Base-by-base conservation (phyloP, 805 yeast species). In the Kluyveromyces dobzhanskii region DNA sequence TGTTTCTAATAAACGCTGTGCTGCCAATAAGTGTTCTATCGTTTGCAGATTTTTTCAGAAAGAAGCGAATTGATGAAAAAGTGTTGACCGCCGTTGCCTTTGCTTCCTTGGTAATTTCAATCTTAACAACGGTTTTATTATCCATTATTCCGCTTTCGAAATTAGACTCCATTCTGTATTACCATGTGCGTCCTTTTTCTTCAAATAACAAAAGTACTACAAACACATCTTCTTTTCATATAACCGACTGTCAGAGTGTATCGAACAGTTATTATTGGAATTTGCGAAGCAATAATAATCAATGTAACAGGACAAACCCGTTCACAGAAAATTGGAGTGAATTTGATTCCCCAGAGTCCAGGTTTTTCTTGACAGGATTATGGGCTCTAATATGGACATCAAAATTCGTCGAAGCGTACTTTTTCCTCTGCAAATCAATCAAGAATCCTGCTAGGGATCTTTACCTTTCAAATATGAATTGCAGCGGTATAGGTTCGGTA, bases 371-470 rank as follows among this genome's bases (percentile, higher is more conserved):
- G 0, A 66, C 69, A 51, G 74, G 76, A 0, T 56, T 81, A 40
- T 78, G 86, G 82, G 17, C 67, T 11, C 65, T 71, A 0, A 75
- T 80, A 0, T 78, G 80, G 44, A 43, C 64, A 3, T 73, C 80
- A 1, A 81, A 81, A 49, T 71, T 78, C 44, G 47, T 71, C 11
- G 87, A 81, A 53, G 78, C 86, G 0, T 81, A 80, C 51, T 78
- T 78, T 57, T 81, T 78, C 47, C 62, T 81, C 45, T 75, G 84
- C 0, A 59, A 77, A 35, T 76, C 85, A 3, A 59, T 80, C 40
- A 67, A 71, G 35, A 85, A 77, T 43, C 81, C 86, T 0, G 61
- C 79, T 2, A 61, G 84, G 36, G 85, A 78, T 48, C 59, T 81
- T 37, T 66, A 72, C 29, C 50, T 66, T 3, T 70, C 79, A 65